Percentiles rank a stretch among this genome's conserved stretches.
phyloP scores from a whole-genome alignment of 257 asterid species.

The Nicotiana sylvestris region DNA sequence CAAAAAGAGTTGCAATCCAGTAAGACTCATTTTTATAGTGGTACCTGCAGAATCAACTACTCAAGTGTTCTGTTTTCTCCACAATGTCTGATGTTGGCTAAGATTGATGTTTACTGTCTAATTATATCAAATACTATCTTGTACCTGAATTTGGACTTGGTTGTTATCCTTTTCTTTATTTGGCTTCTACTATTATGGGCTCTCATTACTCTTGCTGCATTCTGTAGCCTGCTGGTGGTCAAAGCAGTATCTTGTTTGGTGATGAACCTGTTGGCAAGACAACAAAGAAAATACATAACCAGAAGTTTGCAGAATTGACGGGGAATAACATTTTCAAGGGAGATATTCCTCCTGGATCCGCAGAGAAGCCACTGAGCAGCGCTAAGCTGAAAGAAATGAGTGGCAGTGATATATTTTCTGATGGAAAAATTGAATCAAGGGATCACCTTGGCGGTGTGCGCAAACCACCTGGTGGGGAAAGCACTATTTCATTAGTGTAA shows the following conservation, averaged over 20 bases:
- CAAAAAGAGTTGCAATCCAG: not conserved
- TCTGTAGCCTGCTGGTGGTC: conserved; percentile 92
- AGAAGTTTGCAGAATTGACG: conserved; percentile 80
- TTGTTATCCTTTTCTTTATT: not conserved
- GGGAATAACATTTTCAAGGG: conserved; percentile 92
- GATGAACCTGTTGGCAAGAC: conserved; percentile 65
- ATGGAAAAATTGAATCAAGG: conserved; percentile 69
- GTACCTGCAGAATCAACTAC: not conserved
- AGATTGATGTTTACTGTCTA: not conserved
- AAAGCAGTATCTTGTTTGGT: conserved; percentile 74
- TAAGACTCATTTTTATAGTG: not conserved
- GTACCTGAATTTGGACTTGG: too few relatives aligned
- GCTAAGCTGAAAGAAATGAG: conserved; percentile 89
- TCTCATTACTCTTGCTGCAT: not conserved
- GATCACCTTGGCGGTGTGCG: conserved; percentile 86
- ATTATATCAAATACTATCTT: not conserved
- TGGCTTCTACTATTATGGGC: not conserved
- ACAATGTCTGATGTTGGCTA: not conserved
- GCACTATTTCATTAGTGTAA: conserved; percentile 78
- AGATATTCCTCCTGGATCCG: conserved; percentile 62
- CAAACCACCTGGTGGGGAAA: conserved; percentile 87
- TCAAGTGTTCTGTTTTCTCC: not conserved
- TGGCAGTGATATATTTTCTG: conserved; percentile 76
- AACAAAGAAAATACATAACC: conserved; percentile 69
- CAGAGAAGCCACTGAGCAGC: conserved; percentile 70